These are phyloP conservation scores for Capronia americana DNA, from an alignment of 2,329 filamentous ascomycete genomes.

Conservation along the genomic window DNA sequence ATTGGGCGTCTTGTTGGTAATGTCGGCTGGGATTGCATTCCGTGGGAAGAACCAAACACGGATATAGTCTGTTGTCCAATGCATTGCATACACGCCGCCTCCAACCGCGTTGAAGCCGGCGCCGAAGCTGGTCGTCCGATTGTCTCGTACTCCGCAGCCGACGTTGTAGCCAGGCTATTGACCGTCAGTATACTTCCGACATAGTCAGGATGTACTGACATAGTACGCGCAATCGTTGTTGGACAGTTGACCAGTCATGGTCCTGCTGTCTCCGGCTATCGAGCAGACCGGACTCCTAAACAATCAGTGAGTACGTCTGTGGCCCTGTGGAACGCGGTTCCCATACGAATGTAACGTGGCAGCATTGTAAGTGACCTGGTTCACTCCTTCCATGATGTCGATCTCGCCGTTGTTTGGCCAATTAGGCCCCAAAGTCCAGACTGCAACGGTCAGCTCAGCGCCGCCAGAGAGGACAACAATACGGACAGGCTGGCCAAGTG, in stretches of 20 bases:
- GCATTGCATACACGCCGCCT: constrained; percentile 70
- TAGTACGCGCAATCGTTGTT: constrained; percentile 60
- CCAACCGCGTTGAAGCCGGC: constrained; percentile 69
- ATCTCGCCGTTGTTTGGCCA: constrained; percentile 73
- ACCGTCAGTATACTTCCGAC: constrained; percentile 10
- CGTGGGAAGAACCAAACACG: constrained; percentile 56
- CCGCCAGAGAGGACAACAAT: not conserved
- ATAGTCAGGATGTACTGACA: constrained; percentile 29
- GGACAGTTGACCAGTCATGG: constrained; percentile 50
- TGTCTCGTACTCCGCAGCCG: constrained; percentile 63
- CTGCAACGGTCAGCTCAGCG: constrained; percentile 17
- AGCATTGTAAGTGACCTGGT: constrained; percentile 60
- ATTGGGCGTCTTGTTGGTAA: constrained; percentile 49
- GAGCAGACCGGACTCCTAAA: constrained; percentile 35
- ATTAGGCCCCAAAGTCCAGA: constrained; percentile 59
- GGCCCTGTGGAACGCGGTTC: not conserved
- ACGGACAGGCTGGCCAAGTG: constrained; percentile 47
- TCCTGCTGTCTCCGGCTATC: constrained; percentile 40
- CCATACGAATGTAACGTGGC: constrained; percentile 67
- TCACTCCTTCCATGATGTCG: constrained; percentile 75
- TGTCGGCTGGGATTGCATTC: constrained; percentile 50
- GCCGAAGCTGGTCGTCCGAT: constrained; percentile 58
- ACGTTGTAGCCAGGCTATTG: constrained; percentile 44
- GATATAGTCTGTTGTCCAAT: constrained; percentile 55
- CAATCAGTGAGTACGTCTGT: constrained; percentile 2